These are phyloP conservation scores for Eragrostis curvula DNA, from an alignment of 176 grass and related monocot species.

Conservation along the genomic window DNA sequence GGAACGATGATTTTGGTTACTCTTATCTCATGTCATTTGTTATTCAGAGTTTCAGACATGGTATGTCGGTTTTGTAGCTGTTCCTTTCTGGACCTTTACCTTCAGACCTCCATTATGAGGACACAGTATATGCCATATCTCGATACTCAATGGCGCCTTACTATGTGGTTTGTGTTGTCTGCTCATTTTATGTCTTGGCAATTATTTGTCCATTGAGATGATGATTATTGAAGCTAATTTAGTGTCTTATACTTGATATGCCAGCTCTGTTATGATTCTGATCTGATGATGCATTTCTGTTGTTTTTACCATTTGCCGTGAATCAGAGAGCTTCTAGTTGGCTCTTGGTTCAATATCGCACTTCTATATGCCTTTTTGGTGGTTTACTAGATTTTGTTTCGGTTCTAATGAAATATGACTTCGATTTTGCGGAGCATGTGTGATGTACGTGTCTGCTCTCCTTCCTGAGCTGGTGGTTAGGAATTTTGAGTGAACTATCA, in stretches of 20 bases:
- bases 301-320: neutral
- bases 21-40: constrained; percentile 5
- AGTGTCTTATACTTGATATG: no score
- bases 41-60: constrained; percentile 18
- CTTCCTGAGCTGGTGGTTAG: neutral
- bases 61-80: constrained; percentile 26
- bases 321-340: neutral
- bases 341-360: neutral
- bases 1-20: constrained; percentile 28
- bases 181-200: no score
- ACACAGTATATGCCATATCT: constrained; percentile 21
- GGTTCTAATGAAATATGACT: neutral
- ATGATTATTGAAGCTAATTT: no score
- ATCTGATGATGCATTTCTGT: no score
- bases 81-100: neutral
- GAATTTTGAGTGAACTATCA: neutral
- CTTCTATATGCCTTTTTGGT: neutral
- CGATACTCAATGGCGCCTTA: neutral
- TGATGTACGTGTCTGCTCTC: neutral
- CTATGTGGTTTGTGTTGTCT: neutral
- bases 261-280: no score
- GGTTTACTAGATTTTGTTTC: neutral
- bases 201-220: no score
- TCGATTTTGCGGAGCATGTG: neutral
- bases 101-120: constrained; percentile 2